Evolutionary conservation across 176 grass and related monocot species (phyloP), one percentile per base, ranked within the genome.

Genomic region (Rhynchospora pubera): DNA sequence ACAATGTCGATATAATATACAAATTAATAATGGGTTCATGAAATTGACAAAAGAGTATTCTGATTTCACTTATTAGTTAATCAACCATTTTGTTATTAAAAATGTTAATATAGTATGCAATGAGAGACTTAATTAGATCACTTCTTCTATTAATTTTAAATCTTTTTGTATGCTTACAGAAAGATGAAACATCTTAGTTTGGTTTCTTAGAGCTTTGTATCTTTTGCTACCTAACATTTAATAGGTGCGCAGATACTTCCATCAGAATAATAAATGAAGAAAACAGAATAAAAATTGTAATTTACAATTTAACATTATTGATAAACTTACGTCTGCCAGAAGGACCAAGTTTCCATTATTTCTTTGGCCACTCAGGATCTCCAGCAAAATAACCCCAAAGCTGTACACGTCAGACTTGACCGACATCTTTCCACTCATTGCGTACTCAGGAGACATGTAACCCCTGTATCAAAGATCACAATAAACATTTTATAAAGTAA

Each of bases 401-500:
- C 88, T 91, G 57, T 86, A 93, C 19, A 83, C 85, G 42, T 90
- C 86, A 3, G 91, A 90, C 46, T 93, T 90, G 13, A 90, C 75
- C 13, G 91, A 93, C 79, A 93, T 87, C 0, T 1, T 48, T 0
- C 84, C 81, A 30, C 62, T 68, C 86, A 87, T 85, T 39, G 71
- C 84, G 83, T 93, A 93, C 65, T 90, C 91, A 28, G 81, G 88
- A 56, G 91, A 74, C 67, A 90, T 90, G 68, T 87, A 83, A 15
- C 85, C 79, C 32, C 85, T 87, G 57, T 39, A 34, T 12, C 65
- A n/a, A 77, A 44, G 1, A 52, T 78, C 18, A 65, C 10, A 48
- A 73, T 47, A 57, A 19, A 18, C 55, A 86, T 18, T 80, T 3
- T 84, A 46, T 52, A 57, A 84, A 19, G n/a, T 45, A 61, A 21